Conservation (phyloP, 2,329 filamentous ascomycete species). For the Aspergillus latus region DNA sequence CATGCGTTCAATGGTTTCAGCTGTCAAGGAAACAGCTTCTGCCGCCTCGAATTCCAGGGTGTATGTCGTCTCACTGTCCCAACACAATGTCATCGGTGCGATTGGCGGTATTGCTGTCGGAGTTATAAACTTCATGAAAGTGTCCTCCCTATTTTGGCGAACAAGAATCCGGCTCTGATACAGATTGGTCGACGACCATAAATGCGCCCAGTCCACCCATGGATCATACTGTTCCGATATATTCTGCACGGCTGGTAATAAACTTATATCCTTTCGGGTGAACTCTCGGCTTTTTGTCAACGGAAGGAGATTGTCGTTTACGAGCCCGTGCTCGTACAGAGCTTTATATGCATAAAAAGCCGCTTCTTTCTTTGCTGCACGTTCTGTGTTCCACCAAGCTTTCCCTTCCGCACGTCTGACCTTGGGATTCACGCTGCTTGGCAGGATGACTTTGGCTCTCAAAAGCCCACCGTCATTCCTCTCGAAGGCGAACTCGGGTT, state of each 20-base stretch:
- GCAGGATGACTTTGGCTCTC: slow-evolving; percentile 66
- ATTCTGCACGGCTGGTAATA: slow-evolving; percentile 24
- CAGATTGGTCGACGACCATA: slow-evolving; percentile 25
- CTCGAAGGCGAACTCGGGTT: slow-evolving; percentile 62
- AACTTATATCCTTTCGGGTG: slow-evolving; percentile 10
- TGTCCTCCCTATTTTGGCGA: slow-evolving; percentile 16
- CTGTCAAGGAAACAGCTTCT: slow-evolving; percentile 10
- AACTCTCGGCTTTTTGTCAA: slow-evolving; percentile 34
- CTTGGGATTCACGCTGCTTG: slow-evolving; percentile 64
- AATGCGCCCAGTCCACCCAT: slow-evolving; percentile 29
- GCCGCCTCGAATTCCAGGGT: slow-evolving; percentile 21
- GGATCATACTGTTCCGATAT: slow-evolving; percentile 33
- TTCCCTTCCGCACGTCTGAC: slow-evolving; percentile 57
- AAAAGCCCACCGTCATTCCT: slow-evolving; percentile 22
- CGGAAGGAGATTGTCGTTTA: slow-evolving; percentile 79
- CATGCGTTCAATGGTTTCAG: slow-evolving; percentile 26
- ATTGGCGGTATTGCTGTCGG: slow-evolving; percentile 22
- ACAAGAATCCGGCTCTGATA: slow-evolving; percentile 27
- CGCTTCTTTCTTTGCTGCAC: slow-evolving; percentile 73
- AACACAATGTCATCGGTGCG: slow-evolving; percentile 29
- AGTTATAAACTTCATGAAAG: slow-evolving; percentile 24
- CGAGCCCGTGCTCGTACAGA: slow-evolving; percentile 67
- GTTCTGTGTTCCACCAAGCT: slow-evolving; percentile 67
- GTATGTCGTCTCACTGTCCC: slow-evolving; percentile 28
- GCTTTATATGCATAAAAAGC: slow-evolving; percentile 75